Base-by-base conservation (phyloP, 306 rosid genomes). In the Quercus suber region DNA sequence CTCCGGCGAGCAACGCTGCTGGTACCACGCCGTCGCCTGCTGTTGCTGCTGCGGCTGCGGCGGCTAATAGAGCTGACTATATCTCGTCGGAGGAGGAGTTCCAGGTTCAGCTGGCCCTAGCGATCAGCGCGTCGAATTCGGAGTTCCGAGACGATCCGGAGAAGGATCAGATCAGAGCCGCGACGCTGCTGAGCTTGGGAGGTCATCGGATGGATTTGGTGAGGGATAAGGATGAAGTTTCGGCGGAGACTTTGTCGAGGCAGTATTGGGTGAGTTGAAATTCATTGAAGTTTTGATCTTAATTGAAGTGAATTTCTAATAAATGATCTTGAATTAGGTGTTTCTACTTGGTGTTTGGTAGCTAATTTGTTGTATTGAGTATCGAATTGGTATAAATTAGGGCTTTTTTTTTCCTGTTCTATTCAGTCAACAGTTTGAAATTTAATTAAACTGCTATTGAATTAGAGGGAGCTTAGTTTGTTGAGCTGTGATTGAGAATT, bases 51-150 rank as follows among this genome's bases (percentile, higher is more conserved):
- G 25, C 63, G 58, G 82, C 86, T 19, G 55, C 82, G 31, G 27
- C 58, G 68, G 82, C 86, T 19, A 87, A 80, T 58, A 87, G 89
- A 65, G 82, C 89, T 3, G 99, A 95, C 57, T 93, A 83, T 77
- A 88, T 95, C 87, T 86, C 91, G 59, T 93, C 96, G 18, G 99
- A 95, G 82, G 99, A 95, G 89, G 98, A 95, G 83, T 95, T 88
- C 84, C 99, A 95, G 94, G 84, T 92, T 45, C 99, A 95, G 91
- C 91, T 95, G 28, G 98, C 99, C 86, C 90, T 95, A 71, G 99
- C 99, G 45, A 95, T 95, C 79, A 95, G 99, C 75, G 99, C 98
- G 65, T 95, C 99, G 55, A 95, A 95, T 88, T 95, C 98, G 18
- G 97, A 93, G 37, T 80, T 73, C 55, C 86, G 88, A 19, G 97